Evolutionary conservation across 2,329 filamentous ascomycete species (phyloP).

Genomic region (Sphaceloma murrayae): DNA sequence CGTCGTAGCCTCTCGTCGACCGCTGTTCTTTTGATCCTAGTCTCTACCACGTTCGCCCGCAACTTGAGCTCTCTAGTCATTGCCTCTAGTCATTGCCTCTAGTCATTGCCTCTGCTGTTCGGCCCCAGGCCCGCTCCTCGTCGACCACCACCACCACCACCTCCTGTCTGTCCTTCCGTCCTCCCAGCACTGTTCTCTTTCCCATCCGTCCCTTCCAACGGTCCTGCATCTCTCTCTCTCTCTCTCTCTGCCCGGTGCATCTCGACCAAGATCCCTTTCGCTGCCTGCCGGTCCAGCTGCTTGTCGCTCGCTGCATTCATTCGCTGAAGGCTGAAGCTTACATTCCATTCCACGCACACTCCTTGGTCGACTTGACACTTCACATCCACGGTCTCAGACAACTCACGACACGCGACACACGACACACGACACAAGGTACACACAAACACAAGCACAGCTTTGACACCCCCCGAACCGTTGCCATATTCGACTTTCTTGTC

Average conservation of each 20-base stretch:
- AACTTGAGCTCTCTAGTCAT: no score
- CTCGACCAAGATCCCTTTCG: conserved; percentile 8
- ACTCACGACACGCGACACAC: background rate
- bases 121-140: background rate
- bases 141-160: background rate
- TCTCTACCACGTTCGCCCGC: no score
- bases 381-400: no score
- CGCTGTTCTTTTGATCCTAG: conserved; percentile 2
- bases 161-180: conserved; percentile 13
- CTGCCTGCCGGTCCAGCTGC: conserved; percentile 15
- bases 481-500: background rate
- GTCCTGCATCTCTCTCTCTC: conserved; percentile 4
- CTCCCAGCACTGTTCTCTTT: no score
- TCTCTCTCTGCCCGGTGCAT: conserved; percentile 8
- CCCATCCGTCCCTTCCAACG: conserved; percentile 4
- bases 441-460: no score
- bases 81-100: no score
- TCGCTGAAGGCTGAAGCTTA: no score
- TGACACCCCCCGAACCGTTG: conserved; percentile 11
- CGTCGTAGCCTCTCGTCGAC: background rate
- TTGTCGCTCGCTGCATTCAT: background rate
- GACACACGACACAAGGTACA: background rate
- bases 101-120: no score
- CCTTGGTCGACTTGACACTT: no score
- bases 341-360: no score